Conservation (phyloP, 257 asterid species). For the Plantago major region DNA sequence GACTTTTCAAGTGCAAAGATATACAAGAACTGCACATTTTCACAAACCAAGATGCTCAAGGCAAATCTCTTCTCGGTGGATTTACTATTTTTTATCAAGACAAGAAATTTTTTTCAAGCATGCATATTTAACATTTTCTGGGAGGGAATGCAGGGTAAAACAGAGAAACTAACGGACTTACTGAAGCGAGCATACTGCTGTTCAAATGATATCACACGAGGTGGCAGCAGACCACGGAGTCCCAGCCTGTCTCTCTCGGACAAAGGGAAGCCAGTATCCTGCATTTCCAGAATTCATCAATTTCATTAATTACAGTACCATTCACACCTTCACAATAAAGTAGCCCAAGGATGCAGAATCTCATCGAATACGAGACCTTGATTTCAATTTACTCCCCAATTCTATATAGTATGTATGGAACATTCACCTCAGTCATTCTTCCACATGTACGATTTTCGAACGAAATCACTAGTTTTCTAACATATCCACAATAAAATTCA, state of each 20-base stretch:
- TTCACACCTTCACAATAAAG: background rate
- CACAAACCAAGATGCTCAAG: too few relatives aligned
- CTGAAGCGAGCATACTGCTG: constrained; percentile 97
- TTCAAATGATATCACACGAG: constrained; percentile 95
- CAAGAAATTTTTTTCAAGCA: too few relatives aligned
- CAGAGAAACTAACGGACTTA: constrained; percentile 38
- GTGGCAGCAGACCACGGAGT: constrained; percentile 97
- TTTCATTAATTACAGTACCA: background rate
- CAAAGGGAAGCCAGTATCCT: constrained; percentile 96
- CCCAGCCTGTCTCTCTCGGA: constrained; percentile 97
- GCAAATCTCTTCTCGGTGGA: too few relatives aligned
- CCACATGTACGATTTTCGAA: background rate
- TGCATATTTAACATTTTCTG: background rate
- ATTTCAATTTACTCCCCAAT: background rate
- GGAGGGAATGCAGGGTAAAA: constrained; percentile 3
- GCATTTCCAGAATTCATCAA: constrained; percentile 31
- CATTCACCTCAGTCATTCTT: background rate
- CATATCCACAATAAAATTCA: too few relatives aligned
- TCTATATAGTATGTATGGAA: background rate
- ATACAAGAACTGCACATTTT: too few relatives aligned
- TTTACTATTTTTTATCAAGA: too few relatives aligned
- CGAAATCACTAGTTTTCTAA: too few relatives aligned
- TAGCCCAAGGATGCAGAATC: constrained; percentile 8
- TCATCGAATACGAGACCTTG: constrained; percentile 9
- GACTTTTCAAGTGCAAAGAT: too few relatives aligned